Conservation (phyloP, 192 early-diverging fungal genomes). For the Podila minutissima region DNA sequence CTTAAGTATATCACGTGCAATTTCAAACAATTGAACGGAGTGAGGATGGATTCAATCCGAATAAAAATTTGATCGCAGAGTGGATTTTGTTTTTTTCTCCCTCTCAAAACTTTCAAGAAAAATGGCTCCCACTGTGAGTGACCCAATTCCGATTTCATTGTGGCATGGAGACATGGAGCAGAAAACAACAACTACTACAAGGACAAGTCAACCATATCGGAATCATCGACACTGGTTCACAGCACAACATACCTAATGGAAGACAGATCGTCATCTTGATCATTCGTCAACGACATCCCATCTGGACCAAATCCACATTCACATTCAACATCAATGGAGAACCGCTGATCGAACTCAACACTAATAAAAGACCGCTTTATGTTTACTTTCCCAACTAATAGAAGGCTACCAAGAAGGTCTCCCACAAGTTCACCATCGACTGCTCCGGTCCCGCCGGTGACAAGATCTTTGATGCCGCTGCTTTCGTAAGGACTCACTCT, state of each 20-base stretch:
- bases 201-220: neutral
- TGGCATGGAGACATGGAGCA: neutral
- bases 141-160: neutral
- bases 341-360: neutral
- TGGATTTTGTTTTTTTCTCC: conserved; percentile 6
- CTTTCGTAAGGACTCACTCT: conserved; percentile 74
- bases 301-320: conserved; percentile 5
- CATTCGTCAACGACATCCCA: conserved; percentile 4
- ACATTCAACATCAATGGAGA: conserved; percentile 4
- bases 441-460: conserved; percentile 91
- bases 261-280: neutral
- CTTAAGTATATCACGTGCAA: neutral
- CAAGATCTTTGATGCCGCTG: conserved; percentile 96
- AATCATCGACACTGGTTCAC: neutral
- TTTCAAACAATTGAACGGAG: no score
- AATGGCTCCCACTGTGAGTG: conserved; percentile 54
- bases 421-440: conserved; percentile 92
- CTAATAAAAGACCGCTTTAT: neutral
- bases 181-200: neutral
- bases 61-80: neutral
- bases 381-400: conserved; percentile 15
- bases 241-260: neutral
- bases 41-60: neutral
- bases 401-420: conserved; percentile 67
- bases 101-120: conserved; percentile 52